Percentiles rank a stretch among this genome's conserved stretches.
Conservation (phyloP, 371 early-diverging fungal species). For the Apophysomyces sp. region DNA sequence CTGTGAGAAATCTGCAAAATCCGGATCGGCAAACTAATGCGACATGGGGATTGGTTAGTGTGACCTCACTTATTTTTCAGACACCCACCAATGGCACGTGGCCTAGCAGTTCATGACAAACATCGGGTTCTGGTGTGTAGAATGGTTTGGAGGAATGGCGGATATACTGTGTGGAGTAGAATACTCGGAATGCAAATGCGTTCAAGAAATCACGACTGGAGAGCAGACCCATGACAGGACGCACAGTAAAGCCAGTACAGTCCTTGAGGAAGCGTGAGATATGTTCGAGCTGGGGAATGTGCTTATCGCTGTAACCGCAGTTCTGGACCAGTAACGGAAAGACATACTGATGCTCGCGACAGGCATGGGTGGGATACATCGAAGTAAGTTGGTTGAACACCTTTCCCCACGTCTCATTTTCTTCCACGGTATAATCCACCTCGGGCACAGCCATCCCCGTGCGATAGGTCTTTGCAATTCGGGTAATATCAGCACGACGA, state of each 20-base stretch:
- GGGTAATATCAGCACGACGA: conserved; percentile 86
- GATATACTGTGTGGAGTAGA: conserved; percentile 97
- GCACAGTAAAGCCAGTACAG: conserved; percentile 94
- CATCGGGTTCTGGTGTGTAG: conserved; percentile 95
- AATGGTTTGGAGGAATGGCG: conserved; percentile 89
- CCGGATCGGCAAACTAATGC: conserved; percentile 87
- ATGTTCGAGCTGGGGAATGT: conserved; percentile 90
- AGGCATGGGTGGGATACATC: conserved; percentile 89
- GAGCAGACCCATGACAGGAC: conserved; percentile 95
- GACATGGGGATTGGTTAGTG: not conserved
- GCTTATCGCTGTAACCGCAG: conserved; percentile 85
- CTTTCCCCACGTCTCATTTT: conserved; percentile 85
- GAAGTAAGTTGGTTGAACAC: conserved; percentile 76
- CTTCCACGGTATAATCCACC: conserved; percentile 81
- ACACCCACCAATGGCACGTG: conserved; percentile 66
- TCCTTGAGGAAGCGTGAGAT: conserved; percentile 95
- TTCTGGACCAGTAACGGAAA: conserved; percentile 90
- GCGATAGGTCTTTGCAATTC: conserved; percentile 81
- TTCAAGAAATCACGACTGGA: conserved; percentile 94
- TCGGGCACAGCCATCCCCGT: conserved; percentile 85
- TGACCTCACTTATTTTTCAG: not conserved
- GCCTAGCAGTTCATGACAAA: conserved; percentile 86
- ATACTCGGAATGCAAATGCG: conserved; percentile 96
- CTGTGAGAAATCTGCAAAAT: conserved; percentile 94
- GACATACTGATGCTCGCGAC: conserved; percentile 89